phyloP scores from a whole-genome alignment of 345 rosid species.

The Lenwebbia sp. region DNA sequence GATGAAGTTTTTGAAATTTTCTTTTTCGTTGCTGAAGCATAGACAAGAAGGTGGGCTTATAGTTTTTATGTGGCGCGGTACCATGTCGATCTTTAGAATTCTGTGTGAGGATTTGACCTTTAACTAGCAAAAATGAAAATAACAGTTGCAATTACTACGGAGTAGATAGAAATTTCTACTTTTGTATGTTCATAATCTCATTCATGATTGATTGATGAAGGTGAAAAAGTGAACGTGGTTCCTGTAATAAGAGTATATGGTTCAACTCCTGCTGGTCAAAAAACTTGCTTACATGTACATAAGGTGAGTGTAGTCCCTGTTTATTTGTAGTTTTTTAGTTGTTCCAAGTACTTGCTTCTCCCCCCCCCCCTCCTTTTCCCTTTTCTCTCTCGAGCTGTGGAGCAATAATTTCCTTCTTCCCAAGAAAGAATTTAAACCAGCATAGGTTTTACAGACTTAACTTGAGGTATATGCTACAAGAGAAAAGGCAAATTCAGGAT shows the following conservation, averaged over 20 bases:
- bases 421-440: background rate
- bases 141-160: background rate
- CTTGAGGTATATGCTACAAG: background rate
- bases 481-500: background rate
- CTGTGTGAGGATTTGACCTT: background rate
- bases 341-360: background rate
- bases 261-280: conserved; percentile 88
- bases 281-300: conserved; percentile 91
- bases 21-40: background rate
- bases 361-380: background rate
- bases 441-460: background rate
- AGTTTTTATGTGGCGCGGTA: background rate
- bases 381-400: background rate
- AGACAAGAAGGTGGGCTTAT: background rate
- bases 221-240: conserved; percentile 73
- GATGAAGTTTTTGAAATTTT: background rate
- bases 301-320: conserved; percentile 21
- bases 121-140: background rate
- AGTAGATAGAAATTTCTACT: background rate
- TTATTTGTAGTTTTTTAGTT: background rate
- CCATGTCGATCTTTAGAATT: background rate
- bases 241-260: conserved; percentile 86
- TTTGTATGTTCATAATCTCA: background rate
- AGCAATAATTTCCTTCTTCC: background rate
- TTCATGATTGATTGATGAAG: conserved; percentile 18